Evolutionary conservation across 2,329 filamentous ascomycete genomes (phyloP).

Genomic region (Penicillium crustosum): DNA sequence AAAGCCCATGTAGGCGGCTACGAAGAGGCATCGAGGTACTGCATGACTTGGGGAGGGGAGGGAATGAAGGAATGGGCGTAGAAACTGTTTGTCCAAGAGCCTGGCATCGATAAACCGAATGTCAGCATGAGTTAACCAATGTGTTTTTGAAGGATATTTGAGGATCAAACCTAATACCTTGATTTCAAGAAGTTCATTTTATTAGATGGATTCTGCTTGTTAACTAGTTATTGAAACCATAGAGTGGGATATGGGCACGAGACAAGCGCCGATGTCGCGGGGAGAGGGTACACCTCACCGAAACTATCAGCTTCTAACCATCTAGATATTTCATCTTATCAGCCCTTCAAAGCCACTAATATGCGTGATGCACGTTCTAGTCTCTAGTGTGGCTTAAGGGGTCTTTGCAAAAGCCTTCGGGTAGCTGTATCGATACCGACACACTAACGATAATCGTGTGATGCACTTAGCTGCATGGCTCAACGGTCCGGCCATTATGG

Average conservation of each 20-base stretch:
- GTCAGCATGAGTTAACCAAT: background rate
- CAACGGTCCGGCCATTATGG: background rate
- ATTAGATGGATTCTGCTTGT: too few species aligned
- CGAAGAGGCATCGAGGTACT: too few species aligned
- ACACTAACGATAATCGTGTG: background rate
- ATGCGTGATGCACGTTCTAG: background rate
- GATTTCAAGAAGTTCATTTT: background rate
- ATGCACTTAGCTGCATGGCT: background rate
- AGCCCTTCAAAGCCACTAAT: too few species aligned
- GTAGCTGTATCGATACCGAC: background rate
- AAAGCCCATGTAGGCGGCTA: background rate
- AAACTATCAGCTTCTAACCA: background rate
- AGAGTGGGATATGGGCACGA: too few species aligned
- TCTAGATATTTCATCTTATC: too few species aligned
- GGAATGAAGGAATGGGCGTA: background rate
- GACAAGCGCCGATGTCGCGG: background rate
- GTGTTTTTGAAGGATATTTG: background rate
- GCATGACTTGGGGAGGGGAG: background rate
- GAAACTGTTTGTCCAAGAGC: too few species aligned
- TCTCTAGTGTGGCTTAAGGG: background rate
- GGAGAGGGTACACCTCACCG: background rate
- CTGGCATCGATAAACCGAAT: background rate
- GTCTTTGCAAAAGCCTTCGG: background rate
- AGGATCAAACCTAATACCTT: background rate
- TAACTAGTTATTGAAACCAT: too few species aligned